Conservation (phyloP, 2,329 filamentous ascomycete genomes). For the Penicillium thymicola region DNA sequence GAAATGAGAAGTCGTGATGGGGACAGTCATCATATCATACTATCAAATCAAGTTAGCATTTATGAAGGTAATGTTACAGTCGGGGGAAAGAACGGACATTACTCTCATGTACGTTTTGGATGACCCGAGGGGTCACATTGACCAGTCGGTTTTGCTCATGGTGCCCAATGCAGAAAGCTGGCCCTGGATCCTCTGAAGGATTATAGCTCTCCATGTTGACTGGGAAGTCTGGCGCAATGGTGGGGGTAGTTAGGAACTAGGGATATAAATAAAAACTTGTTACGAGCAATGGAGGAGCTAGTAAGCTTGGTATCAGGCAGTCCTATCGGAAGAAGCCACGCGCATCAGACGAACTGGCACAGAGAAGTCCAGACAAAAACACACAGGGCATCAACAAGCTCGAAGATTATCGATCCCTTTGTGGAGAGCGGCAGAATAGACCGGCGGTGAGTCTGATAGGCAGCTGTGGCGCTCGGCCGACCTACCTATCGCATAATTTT, state of each 20-base stretch:
- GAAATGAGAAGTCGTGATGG: slow-evolving; percentile 60
- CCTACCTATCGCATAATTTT: slow-evolving; percentile 34
- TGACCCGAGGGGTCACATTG: slow-evolving; percentile 49
- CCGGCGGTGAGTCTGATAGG: slow-evolving; percentile 27
- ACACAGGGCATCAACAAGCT: slow-evolving; percentile 3
- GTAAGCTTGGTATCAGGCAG: neutral
- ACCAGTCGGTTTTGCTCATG: slow-evolving; percentile 55
- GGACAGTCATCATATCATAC: slow-evolving; percentile 65
- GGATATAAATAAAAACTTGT: neutral
- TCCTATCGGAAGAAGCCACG: neutral
- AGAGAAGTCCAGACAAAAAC: neutral
- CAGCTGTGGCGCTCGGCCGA: slow-evolving; percentile 29
- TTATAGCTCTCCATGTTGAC: slow-evolving; percentile 33
- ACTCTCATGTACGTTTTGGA: slow-evolving; percentile 56
- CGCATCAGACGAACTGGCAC: neutral
- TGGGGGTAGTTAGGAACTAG: slow-evolving; percentile 1
- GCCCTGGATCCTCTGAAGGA: slow-evolving; percentile 35
- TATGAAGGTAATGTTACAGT: neutral
- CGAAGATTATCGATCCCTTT: slow-evolving; percentile 24
- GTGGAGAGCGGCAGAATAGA: slow-evolving; percentile 31
- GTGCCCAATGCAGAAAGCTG: slow-evolving; percentile 59
- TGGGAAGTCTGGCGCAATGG: slow-evolving; percentile 3
- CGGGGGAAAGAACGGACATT: slow-evolving; percentile 41
- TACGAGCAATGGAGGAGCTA: neutral
- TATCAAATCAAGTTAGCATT: slow-evolving; percentile 26